phyloP scores from a whole-genome alignment of 169 alveolate species.

The Babesia gibsoni region DNA sequence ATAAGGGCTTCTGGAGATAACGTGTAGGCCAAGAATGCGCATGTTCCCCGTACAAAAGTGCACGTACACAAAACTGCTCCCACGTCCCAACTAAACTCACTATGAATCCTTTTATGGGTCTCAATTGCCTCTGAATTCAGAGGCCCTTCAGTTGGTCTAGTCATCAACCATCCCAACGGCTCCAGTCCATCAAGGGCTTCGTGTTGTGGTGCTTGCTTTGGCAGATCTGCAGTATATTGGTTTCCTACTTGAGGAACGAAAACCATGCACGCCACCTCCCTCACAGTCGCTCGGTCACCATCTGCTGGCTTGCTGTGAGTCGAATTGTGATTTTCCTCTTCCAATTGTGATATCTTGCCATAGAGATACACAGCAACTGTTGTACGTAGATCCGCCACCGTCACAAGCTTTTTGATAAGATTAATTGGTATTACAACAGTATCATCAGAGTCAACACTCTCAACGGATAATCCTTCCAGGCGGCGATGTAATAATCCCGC shows the following conservation, averaged over 20 bases:
- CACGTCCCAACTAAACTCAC: constrained; percentile 63
- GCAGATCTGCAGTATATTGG: constrained; percentile 88
- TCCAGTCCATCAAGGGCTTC: constrained; percentile 90
- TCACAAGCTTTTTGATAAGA: constrained; percentile 93
- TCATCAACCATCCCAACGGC: constrained; percentile 98
- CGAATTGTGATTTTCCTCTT: background rate
- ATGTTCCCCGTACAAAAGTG: constrained; percentile 96
- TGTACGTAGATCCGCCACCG: constrained; percentile 96
- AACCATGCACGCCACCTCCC: constrained; percentile 90
- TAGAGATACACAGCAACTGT: constrained; percentile 96
- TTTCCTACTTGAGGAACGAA: constrained; percentile 98
- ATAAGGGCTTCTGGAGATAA: constrained; percentile 79
- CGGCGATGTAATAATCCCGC: constrained; percentile 96
- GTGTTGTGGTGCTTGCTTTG: constrained; percentile 91
- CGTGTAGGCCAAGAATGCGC: constrained; percentile 93
- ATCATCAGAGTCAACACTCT: constrained; percentile 75
- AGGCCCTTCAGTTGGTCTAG: constrained; percentile 89
- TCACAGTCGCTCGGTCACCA: constrained; percentile 72
- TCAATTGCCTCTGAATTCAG: constrained; percentile 82
- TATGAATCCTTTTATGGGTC: constrained; percentile 50
- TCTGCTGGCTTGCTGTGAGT: constrained; percentile 6
- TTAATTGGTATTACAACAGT: constrained; percentile 97
- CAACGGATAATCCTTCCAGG: constrained; percentile 94
- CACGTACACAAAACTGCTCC: constrained; percentile 73
- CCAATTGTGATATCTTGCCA: constrained; percentile 80